Percentiles rank a stretch among this genome's conserved stretches.
Evolutionary conservation across 2,329 filamentous ascomycete genomes (phyloP).

Genomic region (Shiraia bambusicola): DNA sequence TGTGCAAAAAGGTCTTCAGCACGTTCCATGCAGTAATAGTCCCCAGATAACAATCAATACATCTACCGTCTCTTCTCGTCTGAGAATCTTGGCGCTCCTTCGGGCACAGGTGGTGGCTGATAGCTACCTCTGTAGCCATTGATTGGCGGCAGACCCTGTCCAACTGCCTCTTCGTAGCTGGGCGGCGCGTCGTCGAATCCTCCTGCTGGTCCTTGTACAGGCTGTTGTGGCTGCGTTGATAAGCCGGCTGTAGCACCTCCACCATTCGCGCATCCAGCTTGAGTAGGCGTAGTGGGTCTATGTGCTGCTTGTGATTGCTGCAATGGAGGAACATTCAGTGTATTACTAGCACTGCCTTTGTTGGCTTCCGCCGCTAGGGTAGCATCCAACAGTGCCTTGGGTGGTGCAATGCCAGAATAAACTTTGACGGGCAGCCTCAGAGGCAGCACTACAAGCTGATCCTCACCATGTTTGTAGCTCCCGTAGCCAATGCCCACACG

Average conservation of each 20-base stretch:
- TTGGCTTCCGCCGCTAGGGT: slow-evolving; percentile 45
- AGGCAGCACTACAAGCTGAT: slow-evolving; percentile 77
- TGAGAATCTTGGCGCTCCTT: slow-evolving; percentile 40
- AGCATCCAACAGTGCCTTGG: slow-evolving; percentile 71
- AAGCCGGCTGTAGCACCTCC: slow-evolving; percentile 21
- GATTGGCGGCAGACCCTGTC: slow-evolving; percentile 72
- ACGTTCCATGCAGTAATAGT: no score
- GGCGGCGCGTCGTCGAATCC: slow-evolving; percentile 77
- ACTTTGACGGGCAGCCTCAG: slow-evolving; percentile 78
- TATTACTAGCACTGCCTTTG: slow-evolving; percentile 10
- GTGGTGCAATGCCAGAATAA: slow-evolving; percentile 85
- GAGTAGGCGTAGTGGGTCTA: slow-evolving; percentile 28
- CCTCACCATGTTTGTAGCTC: slow-evolving; percentile 54
- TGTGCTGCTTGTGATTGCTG: slow-evolving; percentile 19
- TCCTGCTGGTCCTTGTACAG: slow-evolving; percentile 38
- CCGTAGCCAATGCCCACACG: slow-evolving; percentile 77
- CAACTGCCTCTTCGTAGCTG: slow-evolving; percentile 92
- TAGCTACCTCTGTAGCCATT: slow-evolving; percentile 71
- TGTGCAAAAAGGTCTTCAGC: no score
- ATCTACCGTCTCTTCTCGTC: slow-evolving; percentile 41
- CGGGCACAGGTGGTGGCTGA: slow-evolving; percentile 45
- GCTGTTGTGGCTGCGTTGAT: slow-evolving; percentile 22
- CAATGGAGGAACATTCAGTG: slow-evolving; percentile 16
- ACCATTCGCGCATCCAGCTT: slow-evolving; percentile 22
- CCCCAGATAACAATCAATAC: no score